Percentiles rank a stretch among this genome's conserved stretches.
These are phyloP conservation scores for Salvia splendens DNA, from an alignment of 257 asterid genomes.

Conservation along the genomic window DNA sequence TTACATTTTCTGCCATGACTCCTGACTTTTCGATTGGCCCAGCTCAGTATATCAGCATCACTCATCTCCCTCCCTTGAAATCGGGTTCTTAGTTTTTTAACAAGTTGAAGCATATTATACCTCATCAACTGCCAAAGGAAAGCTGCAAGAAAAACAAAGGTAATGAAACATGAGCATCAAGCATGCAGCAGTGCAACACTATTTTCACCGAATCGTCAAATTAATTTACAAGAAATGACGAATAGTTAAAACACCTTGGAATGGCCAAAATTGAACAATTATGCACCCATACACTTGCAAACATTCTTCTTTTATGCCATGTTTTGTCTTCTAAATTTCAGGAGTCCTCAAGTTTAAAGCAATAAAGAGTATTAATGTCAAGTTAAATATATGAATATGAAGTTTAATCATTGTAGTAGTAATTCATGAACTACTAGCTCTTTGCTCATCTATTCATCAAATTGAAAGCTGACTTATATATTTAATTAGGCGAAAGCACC, in stretches of 20 bases:
- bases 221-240: slow-evolving; percentile 14
- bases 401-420: background rate
- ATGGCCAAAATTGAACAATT: slow-evolving; percentile 13
- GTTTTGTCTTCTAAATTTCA: slow-evolving; percentile 11
- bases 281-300: background rate
- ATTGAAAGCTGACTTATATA: slow-evolving; percentile 1
- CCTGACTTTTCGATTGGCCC: slow-evolving; percentile 95
- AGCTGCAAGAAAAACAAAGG: slow-evolving; percentile 55
- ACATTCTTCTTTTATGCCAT: background rate
- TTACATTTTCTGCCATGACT: slow-evolving; percentile 67
- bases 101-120: slow-evolving; percentile 91
- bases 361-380: slow-evolving; percentile 1
- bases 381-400: background rate
- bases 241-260: slow-evolving; percentile 22
- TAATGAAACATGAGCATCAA: slow-evolving; percentile 27
- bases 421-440: background rate
- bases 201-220: slow-evolving; percentile 18
- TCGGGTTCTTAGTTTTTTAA: slow-evolving; percentile 85
- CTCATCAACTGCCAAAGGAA: slow-evolving; percentile 99
- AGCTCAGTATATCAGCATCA: slow-evolving; percentile 80
- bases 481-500: slow-evolving; percentile 9
- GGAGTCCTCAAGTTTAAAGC: background rate
- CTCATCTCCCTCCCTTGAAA: slow-evolving; percentile 87
- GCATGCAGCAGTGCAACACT: slow-evolving; percentile 1
- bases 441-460: slow-evolving; percentile 14